phyloP scores from a whole-genome alignment of 2,329 filamentous ascomycete genomes.

The Hypoxylon sp. region DNA sequence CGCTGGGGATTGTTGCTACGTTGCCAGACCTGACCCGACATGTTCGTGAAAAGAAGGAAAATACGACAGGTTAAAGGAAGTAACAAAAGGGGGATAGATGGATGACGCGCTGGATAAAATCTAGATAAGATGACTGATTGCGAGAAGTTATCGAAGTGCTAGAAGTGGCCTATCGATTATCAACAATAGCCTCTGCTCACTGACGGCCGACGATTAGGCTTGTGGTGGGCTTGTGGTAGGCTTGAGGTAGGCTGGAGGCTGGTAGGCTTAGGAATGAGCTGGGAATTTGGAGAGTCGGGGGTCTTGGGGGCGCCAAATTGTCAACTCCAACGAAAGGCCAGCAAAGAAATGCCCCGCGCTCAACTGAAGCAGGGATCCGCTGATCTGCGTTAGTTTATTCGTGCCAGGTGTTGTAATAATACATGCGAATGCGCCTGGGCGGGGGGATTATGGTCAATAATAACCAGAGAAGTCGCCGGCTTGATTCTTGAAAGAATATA shows the following conservation, averaged over 20 bases:
- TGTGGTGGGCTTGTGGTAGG: not conserved
- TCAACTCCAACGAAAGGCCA: constrained; percentile 36
- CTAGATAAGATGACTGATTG: constrained; percentile 5
- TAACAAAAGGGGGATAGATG: constrained; percentile 12
- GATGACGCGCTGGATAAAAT: not conserved
- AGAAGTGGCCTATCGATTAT: constrained; percentile 29
- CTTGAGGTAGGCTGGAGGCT: not conserved
- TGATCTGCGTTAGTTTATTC: constrained; percentile 44
- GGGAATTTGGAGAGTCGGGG: constrained; percentile 25
- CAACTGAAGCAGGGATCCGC: constrained; percentile 39
- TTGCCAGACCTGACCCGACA: constrained; percentile 48
- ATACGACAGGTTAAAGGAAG: constrained; percentile 16
- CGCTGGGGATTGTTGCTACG: constrained; percentile 45
- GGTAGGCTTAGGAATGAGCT: not conserved
- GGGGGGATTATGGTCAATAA: constrained; percentile 11
- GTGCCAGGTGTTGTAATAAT: constrained; percentile 41
- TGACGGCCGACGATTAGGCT: constrained; percentile 36
- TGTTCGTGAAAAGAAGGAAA: constrained; percentile 30
- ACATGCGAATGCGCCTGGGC: constrained; percentile 7
- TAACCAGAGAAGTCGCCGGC: not conserved
- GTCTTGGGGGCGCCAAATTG: constrained; percentile 16
- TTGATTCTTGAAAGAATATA: constrained; percentile 9
- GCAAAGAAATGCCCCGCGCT: constrained; percentile 40
- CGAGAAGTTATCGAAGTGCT: too few relatives aligned
- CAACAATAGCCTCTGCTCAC: constrained; percentile 32